A percentile compares a stretch with the other conserved stretches of the same genome.
Conservation (phyloP, 1,284 basidiomycete species). For the Trametes polyzona region DNA sequence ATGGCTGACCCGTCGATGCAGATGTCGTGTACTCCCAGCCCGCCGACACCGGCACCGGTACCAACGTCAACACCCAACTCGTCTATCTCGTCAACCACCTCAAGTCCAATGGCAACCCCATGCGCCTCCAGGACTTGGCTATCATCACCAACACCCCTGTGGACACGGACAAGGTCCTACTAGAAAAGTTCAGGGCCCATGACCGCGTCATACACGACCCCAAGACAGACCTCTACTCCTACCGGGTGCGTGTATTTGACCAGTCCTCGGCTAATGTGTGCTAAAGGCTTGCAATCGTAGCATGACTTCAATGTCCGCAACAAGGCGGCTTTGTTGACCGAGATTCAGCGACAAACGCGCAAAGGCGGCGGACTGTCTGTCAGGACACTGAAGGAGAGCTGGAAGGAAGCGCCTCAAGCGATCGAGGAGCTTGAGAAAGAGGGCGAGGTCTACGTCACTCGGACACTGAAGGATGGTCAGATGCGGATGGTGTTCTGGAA, state of each 20-base stretch:
- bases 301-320: conserved; percentile 88
- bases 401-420: conserved; percentile 82
- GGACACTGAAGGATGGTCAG: conserved; percentile 83
- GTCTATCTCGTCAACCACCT: conserved; percentile 84
- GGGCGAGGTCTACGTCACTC: conserved; percentile 84
- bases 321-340: conserved; percentile 78
- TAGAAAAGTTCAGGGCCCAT: conserved; percentile 81
- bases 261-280: not conserved
- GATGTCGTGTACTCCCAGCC: conserved; percentile 85
- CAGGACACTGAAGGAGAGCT: conserved; percentile 84
- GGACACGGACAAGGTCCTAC: conserved; percentile 69
- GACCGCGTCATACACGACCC: conserved; percentile 80
- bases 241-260: conserved; percentile 57
- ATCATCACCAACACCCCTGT: conserved; percentile 78
- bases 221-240: conserved; percentile 85
- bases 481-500: conserved; percentile 92
- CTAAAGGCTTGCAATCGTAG: conserved; percentile 42
- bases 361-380: conserved; percentile 86
- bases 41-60: conserved; percentile 79
- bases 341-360: conserved; percentile 80
- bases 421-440: conserved; percentile 88
- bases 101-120: conserved; percentile 74
- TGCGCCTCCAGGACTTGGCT: conserved; percentile 84
- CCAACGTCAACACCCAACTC: conserved; percentile 85
- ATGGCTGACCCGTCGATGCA: conserved; percentile 37